Evolutionary conservation across 176 grass and related monocot species (phyloP), one percentile per base, ranked within the genome.

Genomic region (Oryza longistaminata): DNA sequence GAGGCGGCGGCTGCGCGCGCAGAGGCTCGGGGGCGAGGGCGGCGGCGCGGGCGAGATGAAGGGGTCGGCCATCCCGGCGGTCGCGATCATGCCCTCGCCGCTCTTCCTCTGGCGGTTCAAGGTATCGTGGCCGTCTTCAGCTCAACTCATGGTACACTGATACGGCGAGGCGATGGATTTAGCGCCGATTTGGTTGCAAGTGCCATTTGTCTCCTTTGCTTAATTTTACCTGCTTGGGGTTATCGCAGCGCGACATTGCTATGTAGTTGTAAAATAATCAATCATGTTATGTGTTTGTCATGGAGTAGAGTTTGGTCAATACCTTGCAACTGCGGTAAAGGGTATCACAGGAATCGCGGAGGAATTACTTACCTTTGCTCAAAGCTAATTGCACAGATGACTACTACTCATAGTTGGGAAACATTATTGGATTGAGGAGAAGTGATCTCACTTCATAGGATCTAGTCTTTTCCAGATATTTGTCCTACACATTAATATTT

Each of bases 31-130:
- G 10, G 48, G 1, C 58, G 58, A 7, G 39, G 39, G 39, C 42
- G 42, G 39, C 42, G 42, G 79, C 60, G 74, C n/a, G 26, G 71
- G 43, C 68, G 92, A 94, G 66, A 96, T 98, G 93, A 98, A 96
- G 91, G 86, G 81, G 73, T 48, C 85, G 62, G 62, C 83, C 74
- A 90, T 90, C 81, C 88, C 84, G 39, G 81, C 90, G 19, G 91
- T 66, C 27, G 87, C 80, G 52, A 96, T 86, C 73, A 92, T 96
- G 69, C 93, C 96, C 26, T 99, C 96, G 45, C 93, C 96, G 37
- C 84, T 92, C 81, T 94, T 99, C 71, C 87, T 98, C 62, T 98
- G 91, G 93, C 88, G 91, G 64, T 85, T 98, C 13, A 98, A 98
- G 96, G 96, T 90, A 85, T 81, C 75, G 19, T 45, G 45, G 33